Conservation (phyloP, 2,329 filamentous ascomycete species). For the Botryotinia convoluta region DNA sequence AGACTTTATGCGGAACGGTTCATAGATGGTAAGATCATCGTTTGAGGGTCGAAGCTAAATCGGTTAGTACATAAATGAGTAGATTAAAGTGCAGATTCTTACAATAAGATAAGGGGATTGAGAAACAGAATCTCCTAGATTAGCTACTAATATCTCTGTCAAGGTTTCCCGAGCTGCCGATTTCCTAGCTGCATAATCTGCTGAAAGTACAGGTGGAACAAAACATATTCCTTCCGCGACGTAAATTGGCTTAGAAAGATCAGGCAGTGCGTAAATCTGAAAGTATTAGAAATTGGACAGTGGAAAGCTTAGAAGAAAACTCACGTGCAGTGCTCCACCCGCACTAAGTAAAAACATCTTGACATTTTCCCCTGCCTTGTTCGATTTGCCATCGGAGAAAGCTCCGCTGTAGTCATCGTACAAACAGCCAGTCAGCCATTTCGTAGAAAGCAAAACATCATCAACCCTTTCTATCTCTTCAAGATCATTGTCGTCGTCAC, state of each 20-base stretch:
- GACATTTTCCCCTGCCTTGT: slow-evolving; percentile 50
- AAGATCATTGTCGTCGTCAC: slow-evolving; percentile 77
- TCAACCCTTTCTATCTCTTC: slow-evolving; percentile 73
- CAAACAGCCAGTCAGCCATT: slow-evolving; percentile 81
- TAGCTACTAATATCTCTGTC: slow-evolving; percentile 76
- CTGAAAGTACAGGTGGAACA: slow-evolving; percentile 71
- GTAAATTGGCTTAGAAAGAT: slow-evolving; percentile 69
- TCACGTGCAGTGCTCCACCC: slow-evolving; percentile 71
- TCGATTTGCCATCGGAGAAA: slow-evolving; percentile 47
- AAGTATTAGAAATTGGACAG: slow-evolving; percentile 21
- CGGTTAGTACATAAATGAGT: slow-evolving; percentile 20
- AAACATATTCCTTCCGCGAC: slow-evolving; percentile 74
- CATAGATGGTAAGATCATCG: slow-evolving; percentile 84
- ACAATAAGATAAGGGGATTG: slow-evolving; percentile 80
- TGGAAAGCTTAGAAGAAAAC: slow-evolving; percentile 36
- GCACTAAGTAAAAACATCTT: slow-evolving; percentile 75
- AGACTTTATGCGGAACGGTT: slow-evolving; percentile 62
- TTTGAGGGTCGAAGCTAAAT: slow-evolving; percentile 69
- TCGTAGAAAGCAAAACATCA: slow-evolving; percentile 54
- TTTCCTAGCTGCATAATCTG: slow-evolving; percentile 67
- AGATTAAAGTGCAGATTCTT: slow-evolving; percentile 39
- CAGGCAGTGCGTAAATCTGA: slow-evolving; percentile 73
- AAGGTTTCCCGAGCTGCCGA: slow-evolving; percentile 70
- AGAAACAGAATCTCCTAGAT: slow-evolving; percentile 73
- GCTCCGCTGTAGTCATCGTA: slow-evolving; percentile 66